A percentile compares a stretch with the other conserved stretches of the same genome.
Evolutionary conservation across 2,329 filamentous ascomycete species (phyloP).

Genomic region (Clonostachys solani): DNA sequence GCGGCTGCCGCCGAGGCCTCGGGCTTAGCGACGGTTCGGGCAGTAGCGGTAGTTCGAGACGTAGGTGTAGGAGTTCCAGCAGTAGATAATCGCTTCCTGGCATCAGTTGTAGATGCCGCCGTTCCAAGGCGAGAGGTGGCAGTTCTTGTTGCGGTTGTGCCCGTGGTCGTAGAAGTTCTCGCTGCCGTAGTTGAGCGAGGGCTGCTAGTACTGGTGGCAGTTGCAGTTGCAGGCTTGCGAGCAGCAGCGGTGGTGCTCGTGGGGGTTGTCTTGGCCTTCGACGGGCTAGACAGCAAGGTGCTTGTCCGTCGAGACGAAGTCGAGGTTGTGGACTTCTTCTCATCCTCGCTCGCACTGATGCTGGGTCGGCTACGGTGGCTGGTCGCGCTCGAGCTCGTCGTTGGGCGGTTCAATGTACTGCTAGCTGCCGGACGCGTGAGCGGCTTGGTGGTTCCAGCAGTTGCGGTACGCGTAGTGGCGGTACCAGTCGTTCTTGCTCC

Average conservation of each 20-base stretch:
- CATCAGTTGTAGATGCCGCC: conserved; percentile 36
- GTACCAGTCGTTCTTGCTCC: conserved; percentile 16
- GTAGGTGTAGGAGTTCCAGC: conserved; percentile 31
- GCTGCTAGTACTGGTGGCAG: conserved; percentile 15
- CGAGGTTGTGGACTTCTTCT: conserved; percentile 37
- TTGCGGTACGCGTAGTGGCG: conserved; percentile 26
- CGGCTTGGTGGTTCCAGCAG: conserved; percentile 39
- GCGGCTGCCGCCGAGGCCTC: conserved; percentile 32
- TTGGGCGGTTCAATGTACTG: conserved; percentile 21
- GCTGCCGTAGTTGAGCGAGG: conserved; percentile 26
- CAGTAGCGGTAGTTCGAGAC: conserved; percentile 22
- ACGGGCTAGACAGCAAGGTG: conserved; percentile 31
- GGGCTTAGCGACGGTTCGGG: conserved; percentile 26
- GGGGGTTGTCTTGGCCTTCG: conserved; percentile 24
- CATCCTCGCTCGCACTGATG: conserved; percentile 45
- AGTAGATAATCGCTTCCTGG: conserved; percentile 54
- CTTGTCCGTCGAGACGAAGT: conserved; percentile 36
- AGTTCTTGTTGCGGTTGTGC: conserved; percentile 26
- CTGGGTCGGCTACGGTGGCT: conserved; percentile 42
- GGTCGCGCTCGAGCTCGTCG: conserved; percentile 25
- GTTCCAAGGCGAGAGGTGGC: conserved; percentile 27
- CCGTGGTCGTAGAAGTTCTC: conserved; percentile 18
- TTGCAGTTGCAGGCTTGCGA: conserved; percentile 25
- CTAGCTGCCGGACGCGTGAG: conserved; percentile 39
- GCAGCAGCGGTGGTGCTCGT: conserved; percentile 20